Evolutionary conservation across 345 rosid species (phyloP), one percentile per base, ranked within the genome.

Genomic region (Arabidopsis arenosa): DNA sequence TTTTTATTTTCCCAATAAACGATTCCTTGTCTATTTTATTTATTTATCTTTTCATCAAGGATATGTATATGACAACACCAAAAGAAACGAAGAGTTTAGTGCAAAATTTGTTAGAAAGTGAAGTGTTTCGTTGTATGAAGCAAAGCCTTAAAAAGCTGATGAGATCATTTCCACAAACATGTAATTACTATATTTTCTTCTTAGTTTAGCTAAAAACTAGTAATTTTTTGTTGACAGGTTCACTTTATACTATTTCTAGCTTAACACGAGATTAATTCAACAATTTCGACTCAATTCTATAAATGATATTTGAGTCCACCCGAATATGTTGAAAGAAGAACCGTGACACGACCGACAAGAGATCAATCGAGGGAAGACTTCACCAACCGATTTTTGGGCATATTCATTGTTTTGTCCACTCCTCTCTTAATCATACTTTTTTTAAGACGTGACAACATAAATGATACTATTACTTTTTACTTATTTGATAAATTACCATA

Each of bases 1-100:
- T 62, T 58, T 76, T 53, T 76, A 12, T 41, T 62, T 76, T 33
- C 56, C 6, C 47, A 39, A 13, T 51, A 41, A 60, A 61, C 49
- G 9, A 44, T 69, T 55, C 58, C 17, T 70, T 53, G 1, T 53
- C 56, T 60, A n/a, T 53, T 18, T 18, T 18, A 0, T 18, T 18
- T 18, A 18, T 18, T 18, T 18, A 18, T 18, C 66, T 35, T 28
- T 28, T 28, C 32, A 28, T 28, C 32, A 44, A 53, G 35, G 58
- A 26, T 10, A 53, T 28, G 9, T 12, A 11, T 12, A 11, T 23
- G 12, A 4, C 58, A 26, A 4, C n/a, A 54, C 9, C 4, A 53
- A 12, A 53, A 53, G 32, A 28, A 54, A 13, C 5, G 26, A 28
- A 23, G 7, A 28, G 4, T 28, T 28, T 28, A 28, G 32, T 23